Conservation (phyloP, 2,329 filamentous ascomycete genomes). For the Sodiomyces alkalinus region DNA sequence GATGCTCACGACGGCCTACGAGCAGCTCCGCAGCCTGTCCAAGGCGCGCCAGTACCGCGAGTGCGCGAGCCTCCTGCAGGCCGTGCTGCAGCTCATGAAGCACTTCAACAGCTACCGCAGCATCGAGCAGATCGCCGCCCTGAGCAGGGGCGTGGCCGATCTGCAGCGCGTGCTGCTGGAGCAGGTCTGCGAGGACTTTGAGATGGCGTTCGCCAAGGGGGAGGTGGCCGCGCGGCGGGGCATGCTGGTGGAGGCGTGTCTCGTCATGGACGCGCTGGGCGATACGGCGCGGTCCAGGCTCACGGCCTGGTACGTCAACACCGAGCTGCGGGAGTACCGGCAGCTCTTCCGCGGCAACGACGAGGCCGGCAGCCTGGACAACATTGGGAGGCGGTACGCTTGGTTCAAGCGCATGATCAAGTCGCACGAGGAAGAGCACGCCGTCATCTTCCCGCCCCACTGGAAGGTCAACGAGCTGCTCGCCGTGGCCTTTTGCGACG, state of each 20-base stretch:
- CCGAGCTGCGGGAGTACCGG: conserved; percentile 85
- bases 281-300: conserved; percentile 71
- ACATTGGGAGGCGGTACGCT: conserved; percentile 84
- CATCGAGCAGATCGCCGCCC: conserved; percentile 90
- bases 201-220: conserved; percentile 80
- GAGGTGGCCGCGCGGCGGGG: conserved; percentile 58
- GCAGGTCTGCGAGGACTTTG: conserved; percentile 98
- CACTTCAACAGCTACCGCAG: conserved; percentile 97
- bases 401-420: conserved; percentile 97
- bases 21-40: conserved; percentile 73
- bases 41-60: conserved; percentile 85
- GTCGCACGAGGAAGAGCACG: conserved; percentile 88
- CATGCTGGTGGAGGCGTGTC: conserved; percentile 71
- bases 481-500: conserved; percentile 86
- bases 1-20: conserved; percentile 98
- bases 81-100: conserved; percentile 92
- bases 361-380: conserved; percentile 90
- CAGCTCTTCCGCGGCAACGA: conserved; percentile 94
- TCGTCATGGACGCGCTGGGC: conserved; percentile 88
- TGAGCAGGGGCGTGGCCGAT: conserved; percentile 86
- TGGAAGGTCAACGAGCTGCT: conserved; percentile 89
- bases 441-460: conserved; percentile 66
- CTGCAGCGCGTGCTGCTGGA: conserved; percentile 85
- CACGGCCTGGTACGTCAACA: conserved; percentile 96
- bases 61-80: conserved; percentile 84